Evolutionary conservation across 345 rosid genomes (phyloP).

Genomic region (Ceriops zippeliana): DNA sequence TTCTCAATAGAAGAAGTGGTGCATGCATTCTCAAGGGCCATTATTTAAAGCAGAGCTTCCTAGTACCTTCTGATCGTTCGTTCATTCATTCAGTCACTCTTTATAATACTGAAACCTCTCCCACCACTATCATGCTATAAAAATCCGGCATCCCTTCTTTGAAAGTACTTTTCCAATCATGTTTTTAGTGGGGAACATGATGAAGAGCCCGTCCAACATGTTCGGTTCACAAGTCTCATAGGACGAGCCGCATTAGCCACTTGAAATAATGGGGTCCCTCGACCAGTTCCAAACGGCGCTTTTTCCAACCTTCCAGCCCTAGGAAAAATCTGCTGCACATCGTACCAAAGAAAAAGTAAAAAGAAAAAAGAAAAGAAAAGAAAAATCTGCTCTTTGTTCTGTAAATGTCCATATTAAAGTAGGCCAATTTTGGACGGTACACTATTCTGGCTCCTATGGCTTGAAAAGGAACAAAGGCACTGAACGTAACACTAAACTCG

Average conservation of each 20-base stretch:
- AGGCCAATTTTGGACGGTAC: too few relatives aligned
- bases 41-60: constrained; percentile 14
- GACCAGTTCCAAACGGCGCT: too few relatives aligned
- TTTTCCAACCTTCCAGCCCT: too few relatives aligned
- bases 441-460: too few relatives aligned
- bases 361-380: too few relatives aligned
- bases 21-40: constrained; percentile 15
- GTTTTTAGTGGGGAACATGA: not conserved
- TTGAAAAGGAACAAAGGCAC: too few relatives aligned
- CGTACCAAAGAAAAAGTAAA: too few relatives aligned
- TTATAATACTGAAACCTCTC: not conserved
- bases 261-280: too few relatives aligned
- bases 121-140: not conserved
- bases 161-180: not conserved
- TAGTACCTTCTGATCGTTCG: not conserved
- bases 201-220: not conserved
- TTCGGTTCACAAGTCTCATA: not conserved
- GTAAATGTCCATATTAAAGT: too few relatives aligned
- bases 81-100: not conserved
- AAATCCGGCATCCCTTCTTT: not conserved
- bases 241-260: not conserved
- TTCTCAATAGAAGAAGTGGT: not conserved
- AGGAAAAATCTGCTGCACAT: too few relatives aligned
- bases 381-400: too few relatives aligned
- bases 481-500: too few relatives aligned